Evolutionary conservation across 306 rosid species (phyloP), one percentile per base, ranked within the genome.

Genomic region (Quercus suber): DNA sequence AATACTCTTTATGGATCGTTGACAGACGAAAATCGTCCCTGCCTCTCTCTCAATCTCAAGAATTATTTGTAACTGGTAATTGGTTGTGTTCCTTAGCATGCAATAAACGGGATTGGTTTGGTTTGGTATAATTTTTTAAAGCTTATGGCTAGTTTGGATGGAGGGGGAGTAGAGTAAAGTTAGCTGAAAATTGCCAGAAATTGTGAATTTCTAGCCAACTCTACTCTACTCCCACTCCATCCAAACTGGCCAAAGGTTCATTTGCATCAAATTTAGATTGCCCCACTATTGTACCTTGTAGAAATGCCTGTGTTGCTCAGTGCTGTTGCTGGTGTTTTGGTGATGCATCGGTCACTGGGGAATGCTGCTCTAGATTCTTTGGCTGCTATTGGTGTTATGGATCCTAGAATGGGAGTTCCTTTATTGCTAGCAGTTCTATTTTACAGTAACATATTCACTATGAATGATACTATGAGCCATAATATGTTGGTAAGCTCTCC

Each of bases 371-470:
- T 88, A 27, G 94, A 92, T 86, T 82, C 91, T 71, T 86, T 93
- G 86, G 85, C 92, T 72, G 80, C 98, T 61, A 79, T 95, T 86
- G 92, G 90, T 72, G 83, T 86, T 41, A 73, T 90, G 91, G 97
- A 95, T 84, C 92, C 97, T 79, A 95, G 81, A 89, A 73, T 89
- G 67, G 99, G 98, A 82, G 88, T 92, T 86, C 89, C 91, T 53
- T 83, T 92, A 82, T 81, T 95, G 89, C 90, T 95, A 64, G 79
- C 89, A 69, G 68, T 91, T 84, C 87, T 95, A 76, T 95, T 92
- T 80, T 95, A 86, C 87, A 88, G 87, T 77, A 90, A 90, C 78
- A 82, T 91, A 83, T 89, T 90, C 81, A 85, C 91, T 65, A 91
- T 89, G 83, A 87, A 89, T 78, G 90, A 91, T 80, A 82, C 83